phyloP scores from a whole-genome alignment of 2,329 filamentous ascomycete genomes.

The Amauroascus verrucosus region DNA sequence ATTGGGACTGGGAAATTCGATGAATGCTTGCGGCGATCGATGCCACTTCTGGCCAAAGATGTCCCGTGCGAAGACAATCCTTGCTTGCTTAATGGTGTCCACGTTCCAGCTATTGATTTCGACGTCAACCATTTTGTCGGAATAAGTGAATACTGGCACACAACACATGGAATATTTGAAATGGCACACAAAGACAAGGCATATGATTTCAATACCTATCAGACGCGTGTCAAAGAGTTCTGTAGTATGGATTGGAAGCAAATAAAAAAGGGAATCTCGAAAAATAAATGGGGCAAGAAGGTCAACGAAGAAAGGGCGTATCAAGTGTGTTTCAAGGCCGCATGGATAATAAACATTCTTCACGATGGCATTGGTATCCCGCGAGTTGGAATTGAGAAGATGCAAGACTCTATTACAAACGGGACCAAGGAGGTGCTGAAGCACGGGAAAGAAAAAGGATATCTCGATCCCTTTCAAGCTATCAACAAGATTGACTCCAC shows the following conservation, averaged over 20 bases:
- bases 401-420: conserved; percentile 49
- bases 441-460: conserved; percentile 61
- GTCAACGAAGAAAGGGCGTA: conserved; percentile 62
- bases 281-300: conserved; percentile 64
- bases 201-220: conserved; percentile 86
- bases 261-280: conserved; percentile 57
- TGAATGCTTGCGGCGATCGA: conserved; percentile 71
- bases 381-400: conserved; percentile 64
- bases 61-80: conserved; percentile 70
- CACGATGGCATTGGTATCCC: conserved; percentile 95
- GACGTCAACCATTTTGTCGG: conserved; percentile 96
- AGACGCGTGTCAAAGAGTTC: conserved; percentile 71
- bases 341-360: conserved; percentile 92
- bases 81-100: conserved; percentile 80
- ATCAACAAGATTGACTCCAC: conserved; percentile 84
- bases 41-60: conserved; percentile 81
- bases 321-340: conserved; percentile 94
- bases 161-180: conserved; percentile 86
- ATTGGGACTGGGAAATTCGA: conserved; percentile 79
- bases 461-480: conserved; percentile 77
- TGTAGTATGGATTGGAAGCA: conserved; percentile 73
- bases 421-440: conserved; percentile 60
- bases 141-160: conserved; percentile 98
- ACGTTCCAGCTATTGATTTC: conserved; percentile 93
- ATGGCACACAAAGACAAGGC: conserved; percentile 63